Evolutionary conservation across 2,329 filamentous ascomycete genomes (phyloP).

Genomic region (Cladosporium sp.): DNA sequence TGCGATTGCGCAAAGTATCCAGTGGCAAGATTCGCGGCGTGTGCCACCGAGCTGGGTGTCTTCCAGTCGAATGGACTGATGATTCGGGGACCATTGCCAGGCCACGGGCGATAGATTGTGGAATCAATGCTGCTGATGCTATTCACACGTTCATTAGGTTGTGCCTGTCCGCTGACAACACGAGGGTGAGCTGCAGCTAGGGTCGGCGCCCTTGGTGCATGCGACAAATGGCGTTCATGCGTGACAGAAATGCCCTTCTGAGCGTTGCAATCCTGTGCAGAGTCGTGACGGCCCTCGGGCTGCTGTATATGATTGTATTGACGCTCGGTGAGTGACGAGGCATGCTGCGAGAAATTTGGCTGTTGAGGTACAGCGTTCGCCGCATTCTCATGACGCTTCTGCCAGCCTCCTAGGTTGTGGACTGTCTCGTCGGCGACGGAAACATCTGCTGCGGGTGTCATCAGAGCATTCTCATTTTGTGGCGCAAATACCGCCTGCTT

Average conservation of each 20-base stretch:
- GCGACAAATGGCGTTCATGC: background rate
- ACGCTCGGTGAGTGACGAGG: conserved; percentile 17
- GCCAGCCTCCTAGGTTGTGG: conserved; percentile 30
- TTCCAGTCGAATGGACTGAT: conserved; percentile 33
- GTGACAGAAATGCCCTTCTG: background rate
- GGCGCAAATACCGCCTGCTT: conserved; percentile 31
- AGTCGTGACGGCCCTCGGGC: background rate
- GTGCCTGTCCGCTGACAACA: conserved; percentile 11
- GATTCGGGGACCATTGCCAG: conserved; percentile 20
- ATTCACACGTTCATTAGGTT: conserved; percentile 20
- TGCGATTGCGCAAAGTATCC: conserved; percentile 31
- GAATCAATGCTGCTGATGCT: conserved; percentile 28
- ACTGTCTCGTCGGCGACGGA: conserved; percentile 22
- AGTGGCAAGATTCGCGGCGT: conserved; percentile 28
- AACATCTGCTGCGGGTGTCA: conserved; percentile 27
- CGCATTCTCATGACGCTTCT: conserved; percentile 19
- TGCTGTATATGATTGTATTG: conserved; percentile 5
- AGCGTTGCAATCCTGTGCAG: background rate
- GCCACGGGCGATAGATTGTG: conserved; percentile 21
- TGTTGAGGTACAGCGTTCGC: conserved; percentile 11
- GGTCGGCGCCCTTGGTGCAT: background rate
- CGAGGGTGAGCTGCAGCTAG: background rate
- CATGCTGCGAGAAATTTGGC: conserved; percentile 22
- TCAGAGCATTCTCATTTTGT: conserved; percentile 31
- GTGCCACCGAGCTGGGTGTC: conserved; percentile 27